These are phyloP conservation scores for Cutaneotrichosporon sp. DNA, from an alignment of 1,284 basidiomycete genomes.

Conservation along the genomic window DNA sequence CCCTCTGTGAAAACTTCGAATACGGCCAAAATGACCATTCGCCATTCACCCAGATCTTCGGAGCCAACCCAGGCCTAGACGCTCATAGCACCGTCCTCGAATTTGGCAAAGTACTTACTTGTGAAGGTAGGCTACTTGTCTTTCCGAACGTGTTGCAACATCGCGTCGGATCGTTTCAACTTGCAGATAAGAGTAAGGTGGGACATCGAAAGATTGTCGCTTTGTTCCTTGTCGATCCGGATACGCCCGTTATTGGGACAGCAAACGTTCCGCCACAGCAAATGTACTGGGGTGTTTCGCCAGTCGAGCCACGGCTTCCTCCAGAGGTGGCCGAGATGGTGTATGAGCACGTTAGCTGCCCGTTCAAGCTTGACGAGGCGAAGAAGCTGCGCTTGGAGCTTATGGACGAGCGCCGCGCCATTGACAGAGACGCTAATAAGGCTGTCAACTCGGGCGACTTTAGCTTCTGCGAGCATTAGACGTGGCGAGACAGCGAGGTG, in stretches of 20 bases:
- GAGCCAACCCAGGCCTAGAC: conserved; percentile 11
- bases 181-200: conserved; percentile 13
- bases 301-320: conserved; percentile 13
- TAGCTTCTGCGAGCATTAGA: conserved; percentile 25
- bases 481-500: too few relatives aligned
- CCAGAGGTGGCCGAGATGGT: conserved; percentile 19
- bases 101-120: conserved; percentile 7
- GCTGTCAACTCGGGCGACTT: not conserved
- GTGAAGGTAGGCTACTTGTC: conserved; percentile 13
- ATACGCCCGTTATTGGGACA: conserved; percentile 13
- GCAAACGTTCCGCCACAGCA: conserved; percentile 26
- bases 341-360: conserved; percentile 18
- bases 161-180: conserved; percentile 17
- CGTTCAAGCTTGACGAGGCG: conserved; percentile 18
- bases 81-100: conserved; percentile 9
- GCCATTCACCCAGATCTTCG: conserved; percentile 12
- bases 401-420: conserved; percentile 22
- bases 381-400: conserved; percentile 23
- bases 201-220: conserved; percentile 28
- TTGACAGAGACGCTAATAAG: conserved; percentile 3
- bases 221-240: conserved; percentile 26
- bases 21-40: conserved; percentile 18
- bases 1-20: not conserved
- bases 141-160: conserved; percentile 25
- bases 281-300: conserved; percentile 12